Percentiles rank a stretch among this genome's conserved stretches.
Conservation (phyloP, 2,329 filamentous ascomycete species). For the Diaporthe batatas region DNA sequence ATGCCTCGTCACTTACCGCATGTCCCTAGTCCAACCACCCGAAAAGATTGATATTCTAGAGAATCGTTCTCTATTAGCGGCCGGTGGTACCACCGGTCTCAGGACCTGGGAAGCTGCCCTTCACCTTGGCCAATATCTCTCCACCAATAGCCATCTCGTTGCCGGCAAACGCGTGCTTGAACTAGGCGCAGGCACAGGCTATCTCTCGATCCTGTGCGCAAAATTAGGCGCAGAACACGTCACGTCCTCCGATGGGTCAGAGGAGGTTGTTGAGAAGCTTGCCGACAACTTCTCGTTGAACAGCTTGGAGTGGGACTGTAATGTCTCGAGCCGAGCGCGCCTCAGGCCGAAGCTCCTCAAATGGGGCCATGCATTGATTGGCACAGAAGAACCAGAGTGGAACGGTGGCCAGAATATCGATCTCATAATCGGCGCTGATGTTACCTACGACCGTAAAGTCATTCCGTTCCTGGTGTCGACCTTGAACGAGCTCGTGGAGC, state of each 20-base stretch:
- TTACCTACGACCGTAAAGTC: slow-evolving; percentile 79
- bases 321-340: slow-evolving; percentile 49
- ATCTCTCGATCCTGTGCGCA: slow-evolving; percentile 80
- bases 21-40: slow-evolving; percentile 53
- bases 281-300: slow-evolving; percentile 79
- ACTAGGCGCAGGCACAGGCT: slow-evolving; percentile 82
- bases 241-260: slow-evolving; percentile 80
- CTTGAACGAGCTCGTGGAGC: slow-evolving; percentile 70
- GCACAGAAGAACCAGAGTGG: slow-evolving; percentile 68
- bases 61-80: slow-evolving; percentile 76
- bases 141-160: slow-evolving; percentile 60
- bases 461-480: slow-evolving; percentile 76
- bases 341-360: slow-evolving; percentile 68
- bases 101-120: slow-evolving; percentile 87
- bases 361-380: slow-evolving; percentile 74
- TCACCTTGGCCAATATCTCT: slow-evolving; percentile 78
- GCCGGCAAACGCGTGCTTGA: slow-evolving; percentile 73
- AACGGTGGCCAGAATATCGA: slow-evolving; percentile 65
- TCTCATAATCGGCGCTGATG: slow-evolving; percentile 80
- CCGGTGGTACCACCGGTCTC: slow-evolving; percentile 79
- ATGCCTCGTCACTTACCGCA: slow-evolving; percentile 79
- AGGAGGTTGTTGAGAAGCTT: slow-evolving; percentile 77
- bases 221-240: slow-evolving; percentile 72
- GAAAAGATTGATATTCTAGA: slow-evolving; percentile 74
- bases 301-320: slow-evolving; percentile 60